Percentiles rank a stretch among this genome's conserved stretches.
phyloP scores from a whole-genome alignment of 2,329 filamentous ascomycete species.

The Ilyonectria mors-panacis region DNA sequence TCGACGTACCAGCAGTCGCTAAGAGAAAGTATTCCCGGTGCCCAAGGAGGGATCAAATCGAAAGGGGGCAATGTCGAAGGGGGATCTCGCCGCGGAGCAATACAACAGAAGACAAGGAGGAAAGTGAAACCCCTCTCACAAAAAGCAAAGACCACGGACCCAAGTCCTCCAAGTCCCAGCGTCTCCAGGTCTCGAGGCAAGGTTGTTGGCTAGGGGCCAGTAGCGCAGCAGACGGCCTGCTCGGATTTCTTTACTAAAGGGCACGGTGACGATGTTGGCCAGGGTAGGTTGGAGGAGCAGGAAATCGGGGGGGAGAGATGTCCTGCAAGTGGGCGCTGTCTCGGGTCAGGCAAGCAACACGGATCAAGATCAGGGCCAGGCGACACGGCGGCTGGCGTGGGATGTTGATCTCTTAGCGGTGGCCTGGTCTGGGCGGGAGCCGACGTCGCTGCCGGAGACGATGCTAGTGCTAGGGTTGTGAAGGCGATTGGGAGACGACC shows the following conservation, averaged over 20 bases:
- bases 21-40: conserved; percentile 31
- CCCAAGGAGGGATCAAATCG: conserved; percentile 33
- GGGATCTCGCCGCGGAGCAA: conserved; percentile 43
- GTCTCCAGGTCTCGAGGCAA: conserved; percentile 42
- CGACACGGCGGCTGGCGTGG: conserved; percentile 32
- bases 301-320: conserved; percentile 13
- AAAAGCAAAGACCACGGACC: conserved; percentile 45
- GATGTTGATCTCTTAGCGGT: conserved; percentile 32
- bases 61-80: conserved; percentile 43
- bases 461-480: conserved; percentile 33
- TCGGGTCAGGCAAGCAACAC: conserved; percentile 34
- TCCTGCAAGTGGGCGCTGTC: conserved; percentile 6
- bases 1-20: conserved; percentile 39
- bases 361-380: conserved; percentile 43
- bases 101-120: conserved; percentile 42
- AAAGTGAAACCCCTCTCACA: conserved; percentile 47
- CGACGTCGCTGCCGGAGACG: conserved; percentile 29
- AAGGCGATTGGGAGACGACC: not conserved
- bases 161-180: conserved; percentile 16
- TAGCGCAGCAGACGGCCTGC: conserved; percentile 42
- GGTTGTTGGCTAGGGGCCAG: conserved; percentile 42
- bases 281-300: conserved; percentile 33
- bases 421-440: conserved; percentile 27
- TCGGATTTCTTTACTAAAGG: conserved; percentile 26
- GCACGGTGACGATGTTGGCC: conserved; percentile 46